Conservation (phyloP, 2,329 filamentous ascomycete genomes). For the Tolypocladium amazonense region DNA sequence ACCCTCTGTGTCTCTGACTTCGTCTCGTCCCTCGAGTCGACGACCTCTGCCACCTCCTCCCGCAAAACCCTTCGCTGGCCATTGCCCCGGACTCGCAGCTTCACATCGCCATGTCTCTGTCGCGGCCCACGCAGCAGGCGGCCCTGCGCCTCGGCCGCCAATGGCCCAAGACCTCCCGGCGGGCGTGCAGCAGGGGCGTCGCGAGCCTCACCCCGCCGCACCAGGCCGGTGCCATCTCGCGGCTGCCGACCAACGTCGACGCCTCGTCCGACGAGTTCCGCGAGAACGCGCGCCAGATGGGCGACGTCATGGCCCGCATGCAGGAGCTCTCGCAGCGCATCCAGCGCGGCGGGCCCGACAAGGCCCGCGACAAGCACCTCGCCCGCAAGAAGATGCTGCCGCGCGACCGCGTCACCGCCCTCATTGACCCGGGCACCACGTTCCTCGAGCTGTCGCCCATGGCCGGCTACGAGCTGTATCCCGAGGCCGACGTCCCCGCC, state of each 20-base stretch:
- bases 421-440: constrained; percentile 80
- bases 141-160: constrained; percentile 23
- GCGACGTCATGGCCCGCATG: constrained; percentile 57
- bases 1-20: neutral
- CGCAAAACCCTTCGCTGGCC: neutral
- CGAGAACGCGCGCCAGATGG: constrained; percentile 73
- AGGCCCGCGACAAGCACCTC: constrained; percentile 79
- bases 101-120: constrained; percentile 32
- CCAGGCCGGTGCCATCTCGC: constrained; percentile 74
- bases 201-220: constrained; percentile 73
- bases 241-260: constrained; percentile 68
- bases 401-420: constrained; percentile 73
- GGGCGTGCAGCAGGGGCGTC: constrained; percentile 31
- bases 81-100: neutral
- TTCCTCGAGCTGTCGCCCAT: constrained; percentile 93
- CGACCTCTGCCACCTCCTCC: neutral
- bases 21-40: neutral
- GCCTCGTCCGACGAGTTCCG: constrained; percentile 65
- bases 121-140: constrained; percentile 34
- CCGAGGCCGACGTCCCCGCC: constrained; percentile 76
- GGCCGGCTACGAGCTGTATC: constrained; percentile 77
- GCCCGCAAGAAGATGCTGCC: constrained; percentile 89
- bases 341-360: constrained; percentile 66
- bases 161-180: constrained; percentile 6
- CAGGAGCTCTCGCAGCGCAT: constrained; percentile 60